Conservation (phyloP, 805 yeast genomes). For the Wickerhamiella cacticola region DNA sequence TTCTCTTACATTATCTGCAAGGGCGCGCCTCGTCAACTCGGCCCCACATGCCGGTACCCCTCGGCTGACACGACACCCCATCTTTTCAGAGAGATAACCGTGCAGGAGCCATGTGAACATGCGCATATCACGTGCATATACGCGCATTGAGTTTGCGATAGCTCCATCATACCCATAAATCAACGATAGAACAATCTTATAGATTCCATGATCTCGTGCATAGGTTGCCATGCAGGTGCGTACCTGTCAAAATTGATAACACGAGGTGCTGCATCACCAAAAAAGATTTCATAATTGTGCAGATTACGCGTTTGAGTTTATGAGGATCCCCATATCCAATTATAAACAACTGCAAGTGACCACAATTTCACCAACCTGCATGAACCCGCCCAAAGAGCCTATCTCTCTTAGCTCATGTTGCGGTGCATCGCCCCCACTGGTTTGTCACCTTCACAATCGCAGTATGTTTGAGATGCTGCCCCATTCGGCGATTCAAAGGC, state of each 20-base stretch:
- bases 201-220: no score
- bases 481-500: constrained; percentile 8
- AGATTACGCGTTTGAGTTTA: neutral
- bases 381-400: no score
- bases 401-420: no score
- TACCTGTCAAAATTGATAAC: neutral
- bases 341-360: no score
- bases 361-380: no score
- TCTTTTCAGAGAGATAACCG: neutral
- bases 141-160: neutral
- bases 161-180: neutral
- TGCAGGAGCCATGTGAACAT: neutral
- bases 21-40: no score
- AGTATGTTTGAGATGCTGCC: constrained; percentile 10
- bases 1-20: no score
- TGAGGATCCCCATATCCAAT: no score
- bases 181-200: no score
- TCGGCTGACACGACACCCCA: neutral
- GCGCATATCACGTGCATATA: neutral
- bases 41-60: no score
- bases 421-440: constrained; percentile 4
- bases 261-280: neutral
- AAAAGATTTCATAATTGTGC: neutral
- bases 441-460: constrained; percentile 3
- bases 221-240: no score